Evolutionary conservation across 192 early-diverging fungal genomes (phyloP).

Genomic region (Coemansia biformis): DNA sequence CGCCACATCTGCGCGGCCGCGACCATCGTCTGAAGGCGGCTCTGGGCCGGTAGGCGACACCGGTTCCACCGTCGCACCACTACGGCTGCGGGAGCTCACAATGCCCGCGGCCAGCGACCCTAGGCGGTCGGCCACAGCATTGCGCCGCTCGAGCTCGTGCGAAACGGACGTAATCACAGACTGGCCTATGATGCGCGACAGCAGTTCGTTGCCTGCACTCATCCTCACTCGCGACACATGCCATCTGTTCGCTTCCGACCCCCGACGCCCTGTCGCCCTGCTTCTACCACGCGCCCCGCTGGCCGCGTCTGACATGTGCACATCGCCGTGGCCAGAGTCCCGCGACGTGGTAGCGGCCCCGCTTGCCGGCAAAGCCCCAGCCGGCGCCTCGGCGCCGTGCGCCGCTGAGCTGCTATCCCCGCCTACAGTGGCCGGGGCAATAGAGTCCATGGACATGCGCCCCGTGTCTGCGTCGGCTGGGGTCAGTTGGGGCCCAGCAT

Average conservation of each 20-base stretch:
- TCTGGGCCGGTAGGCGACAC: too few relatives aligned
- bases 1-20: too few relatives aligned
- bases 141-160: constrained; percentile 24
- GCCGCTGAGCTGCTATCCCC: too few relatives aligned
- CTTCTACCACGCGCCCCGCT: too few relatives aligned
- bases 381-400: too few relatives aligned
- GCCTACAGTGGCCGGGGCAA: background rate
- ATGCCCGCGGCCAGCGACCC: too few relatives aligned
- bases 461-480: background rate
- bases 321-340: background rate
- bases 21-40: too few relatives aligned
- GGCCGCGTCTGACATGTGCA: constrained; percentile 1
- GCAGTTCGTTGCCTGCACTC: constrained; percentile 24
- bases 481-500: too few relatives aligned
- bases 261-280: background rate
- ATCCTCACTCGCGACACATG: constrained; percentile 2
- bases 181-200: constrained; percentile 35
- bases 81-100: too few relatives aligned
- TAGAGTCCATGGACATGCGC: constrained; percentile 1
- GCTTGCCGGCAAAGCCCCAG: background rate
- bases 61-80: background rate
- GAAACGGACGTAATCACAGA: constrained; percentile 29
- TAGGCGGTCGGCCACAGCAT: too few relatives aligned
- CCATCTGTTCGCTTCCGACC: too few relatives aligned
- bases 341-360: background rate